A percentile compares a stretch with the other conserved stretches of the same genome.
Conservation (phyloP, 2,329 filamentous ascomycete genomes). For the Sclerotinia borealis region DNA sequence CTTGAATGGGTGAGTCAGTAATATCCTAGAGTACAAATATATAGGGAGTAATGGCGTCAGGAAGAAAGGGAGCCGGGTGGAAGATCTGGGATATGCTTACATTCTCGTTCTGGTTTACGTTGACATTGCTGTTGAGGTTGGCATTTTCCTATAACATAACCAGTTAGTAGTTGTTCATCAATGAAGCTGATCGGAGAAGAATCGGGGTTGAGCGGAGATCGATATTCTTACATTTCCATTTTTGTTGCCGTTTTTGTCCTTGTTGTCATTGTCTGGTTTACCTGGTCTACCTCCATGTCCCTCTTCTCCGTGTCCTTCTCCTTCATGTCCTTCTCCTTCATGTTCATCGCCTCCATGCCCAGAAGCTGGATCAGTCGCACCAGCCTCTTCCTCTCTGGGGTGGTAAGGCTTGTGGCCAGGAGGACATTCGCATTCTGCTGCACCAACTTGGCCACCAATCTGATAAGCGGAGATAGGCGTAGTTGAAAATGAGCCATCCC, state of each 20-base stretch:
- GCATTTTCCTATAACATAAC: not conserved
- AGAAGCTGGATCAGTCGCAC: no score
- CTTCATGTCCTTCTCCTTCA: no score
- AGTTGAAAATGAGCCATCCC: no score
- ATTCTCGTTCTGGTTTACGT: not conserved
- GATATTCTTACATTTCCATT: not conserved
- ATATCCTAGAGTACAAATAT: not conserved
- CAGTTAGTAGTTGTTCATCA: not conserved
- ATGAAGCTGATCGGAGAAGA: rapidly evolving
- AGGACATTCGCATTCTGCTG: not conserved
- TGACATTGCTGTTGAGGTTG: not conserved
- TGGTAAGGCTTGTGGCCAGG: not conserved
- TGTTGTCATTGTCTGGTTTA: not conserved
- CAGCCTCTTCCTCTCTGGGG: not conserved
- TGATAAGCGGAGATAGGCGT: no score
- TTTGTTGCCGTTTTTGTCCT: not conserved
- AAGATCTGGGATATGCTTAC: not conserved
- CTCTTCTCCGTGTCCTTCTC: no score
- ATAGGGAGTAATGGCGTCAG: no score
- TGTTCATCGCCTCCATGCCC: no score
- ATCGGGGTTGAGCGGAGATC: not conserved
- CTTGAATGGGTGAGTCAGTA: not conserved
- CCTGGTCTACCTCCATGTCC: not conserved
- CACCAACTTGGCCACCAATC: no score
- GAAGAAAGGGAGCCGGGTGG: not conserved